Base-by-base conservation (phyloP, 2,329 filamentous ascomycete genomes). In the Emergomyces orientalis region DNA sequence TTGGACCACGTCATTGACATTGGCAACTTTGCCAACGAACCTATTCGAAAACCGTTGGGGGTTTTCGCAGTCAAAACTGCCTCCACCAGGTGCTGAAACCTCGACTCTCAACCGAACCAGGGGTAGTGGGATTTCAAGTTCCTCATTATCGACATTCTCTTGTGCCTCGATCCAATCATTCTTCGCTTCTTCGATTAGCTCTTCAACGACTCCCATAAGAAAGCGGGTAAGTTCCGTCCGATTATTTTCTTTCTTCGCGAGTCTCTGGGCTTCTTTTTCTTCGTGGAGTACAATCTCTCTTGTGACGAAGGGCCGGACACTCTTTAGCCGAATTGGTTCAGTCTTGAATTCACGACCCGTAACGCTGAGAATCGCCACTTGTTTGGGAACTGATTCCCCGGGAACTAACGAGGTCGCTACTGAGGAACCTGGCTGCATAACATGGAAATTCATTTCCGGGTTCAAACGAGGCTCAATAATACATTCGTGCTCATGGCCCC, bases 401-500 rank as follows among this genome's bases (percentile, higher is more conserved):
- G 89, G 88, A 9, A 94, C 87, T 0, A 99, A 80, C 0, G 94
- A 97, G 1, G 94, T 99, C 0, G 93, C 94, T 0, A 99, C 88
- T 0, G 94, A 97, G 0, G 94, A 99, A 0, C 94, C 94, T 0
- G 94, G 94, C 71, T 99, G 94, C 85, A 99, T 97, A 66, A 99
- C 93, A 68, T 94, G 86, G 69, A 99, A 99, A 0, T 88, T 88
- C 57, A 88, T 96, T 71, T 96, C 91, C 0, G 89, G 85, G 69
- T 97, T 99, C 56, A 86, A 81, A 1, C 80, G 79, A 0, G 94
- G 94, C 54, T 96, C 87, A 66, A 99, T 96, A 8, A 93, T 74
- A 71, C 94, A 99, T 74, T 99, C 93, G 72, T 99, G 94, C 75
- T 99, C 94, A 71, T 99, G 94, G 2, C 94, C 94, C 94, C 94